A percentile compares a stretch with the other conserved stretches of the same genome.
Evolutionary conservation across 73 alveolate species (phyloP).

Genomic region (Paramecium primaurelia): DNA sequence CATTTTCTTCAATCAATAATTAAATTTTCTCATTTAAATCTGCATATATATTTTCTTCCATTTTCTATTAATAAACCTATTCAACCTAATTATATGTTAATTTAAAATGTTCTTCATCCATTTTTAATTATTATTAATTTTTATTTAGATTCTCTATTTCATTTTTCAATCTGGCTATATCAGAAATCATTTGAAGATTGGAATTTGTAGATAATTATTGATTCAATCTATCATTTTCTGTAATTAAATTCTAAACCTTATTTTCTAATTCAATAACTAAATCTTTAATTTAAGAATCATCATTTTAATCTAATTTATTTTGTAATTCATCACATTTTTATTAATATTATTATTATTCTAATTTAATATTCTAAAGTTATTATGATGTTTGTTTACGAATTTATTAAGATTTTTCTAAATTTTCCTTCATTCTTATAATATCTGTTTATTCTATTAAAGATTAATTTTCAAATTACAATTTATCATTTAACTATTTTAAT

Average conservation of each 20-base stretch:
- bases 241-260: background rate
- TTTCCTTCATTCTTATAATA: background rate
- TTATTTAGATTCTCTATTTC: background rate
- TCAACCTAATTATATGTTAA: background rate
- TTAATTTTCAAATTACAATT: slow-evolving; percentile 13
- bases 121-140: background rate
- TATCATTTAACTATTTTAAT: background rate
- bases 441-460: background rate
- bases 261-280: slow-evolving; percentile 23
- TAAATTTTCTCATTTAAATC: slow-evolving; percentile 28
- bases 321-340: background rate
- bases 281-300: background rate
- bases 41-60: background rate
- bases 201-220: background rate
- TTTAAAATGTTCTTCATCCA: slow-evolving; percentile 15
- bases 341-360: background rate
- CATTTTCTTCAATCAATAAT: slow-evolving; percentile 16
- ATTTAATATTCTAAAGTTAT: background rate
- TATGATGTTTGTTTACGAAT: background rate
- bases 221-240: slow-evolving; percentile 37
- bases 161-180: background rate
- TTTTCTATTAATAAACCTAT: background rate
- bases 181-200: background rate
- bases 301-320: background rate
- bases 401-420: background rate